phyloP scores from a whole-genome alignment of 164 flowering plant species.

The Macadamia integrifolia region DNA sequence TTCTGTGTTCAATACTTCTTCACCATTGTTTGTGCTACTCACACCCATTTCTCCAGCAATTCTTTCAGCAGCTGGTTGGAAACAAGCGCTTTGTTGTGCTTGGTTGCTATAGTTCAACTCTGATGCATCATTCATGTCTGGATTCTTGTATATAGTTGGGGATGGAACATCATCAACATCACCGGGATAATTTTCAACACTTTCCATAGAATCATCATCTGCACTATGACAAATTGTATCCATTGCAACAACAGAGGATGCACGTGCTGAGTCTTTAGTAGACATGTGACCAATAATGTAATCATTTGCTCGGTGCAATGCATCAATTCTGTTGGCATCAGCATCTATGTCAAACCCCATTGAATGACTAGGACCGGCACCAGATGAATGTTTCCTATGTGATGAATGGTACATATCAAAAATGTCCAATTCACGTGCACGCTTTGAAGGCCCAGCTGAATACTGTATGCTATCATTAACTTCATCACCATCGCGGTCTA shows the following conservation, averaged over 20 bases:
- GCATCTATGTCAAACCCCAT: conserved; percentile 46
- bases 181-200: conserved; percentile 93
- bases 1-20: conserved; percentile 76
- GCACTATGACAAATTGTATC: conserved; percentile 68
- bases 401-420: conserved; percentile 49
- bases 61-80: conserved; percentile 57
- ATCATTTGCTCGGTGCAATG: conserved; percentile 48
- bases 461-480: conserved; percentile 64
- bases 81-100: conserved; percentile 88
- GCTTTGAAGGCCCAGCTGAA: conserved; percentile 91
- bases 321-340: conserved; percentile 46
- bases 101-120: conserved; percentile 80
- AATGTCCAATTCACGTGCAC: conserved; percentile 55
- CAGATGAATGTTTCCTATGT: conserved; percentile 52
- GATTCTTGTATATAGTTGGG: conserved; percentile 41
- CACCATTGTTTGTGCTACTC: conserved; percentile 88
- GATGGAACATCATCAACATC: conserved; percentile 75
- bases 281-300: conserved; percentile 37
- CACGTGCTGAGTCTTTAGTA: conserved; percentile 75
- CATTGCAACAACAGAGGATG: conserved; percentile 97
- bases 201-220: conserved; percentile 86
- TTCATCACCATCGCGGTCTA: conserved; percentile 96
- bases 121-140: conserved; percentile 74
- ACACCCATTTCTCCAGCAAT: conserved; percentile 66
- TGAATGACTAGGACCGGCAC: conserved; percentile 88